Base-by-base conservation (phyloP, 2,329 filamentous ascomycete genomes). In the Diaporthe sp. region DNA sequence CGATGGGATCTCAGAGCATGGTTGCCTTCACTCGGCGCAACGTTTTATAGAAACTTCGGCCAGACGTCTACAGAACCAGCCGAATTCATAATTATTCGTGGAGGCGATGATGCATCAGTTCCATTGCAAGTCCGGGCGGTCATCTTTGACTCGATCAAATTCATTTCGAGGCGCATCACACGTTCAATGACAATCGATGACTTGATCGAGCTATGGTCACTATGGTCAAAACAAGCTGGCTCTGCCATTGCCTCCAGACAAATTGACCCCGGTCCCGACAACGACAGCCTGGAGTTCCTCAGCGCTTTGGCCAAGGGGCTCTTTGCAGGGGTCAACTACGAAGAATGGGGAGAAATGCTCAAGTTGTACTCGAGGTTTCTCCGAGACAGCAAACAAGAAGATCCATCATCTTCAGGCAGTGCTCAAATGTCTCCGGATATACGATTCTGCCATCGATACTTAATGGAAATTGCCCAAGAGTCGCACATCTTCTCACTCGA, bases 291-390 rank as follows among this genome's bases (percentile, higher is more conserved):
- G 22, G 12, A 1, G 3, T 61, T 61, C 2, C 34, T 61, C 34
- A 1, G 4, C 2, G 34, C 34, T 25, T 61, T 39, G 19, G 9
- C 19, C 4, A 6, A 0, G 3, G 57, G 57, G 10, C 2, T 2
- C 1, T n/a, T 2, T 9, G 0, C 3, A 37, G 19, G 55, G 8
- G 3, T 3, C 8, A 5, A 2, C 1, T 0, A 10, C 0, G 55
- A 60, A 37, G 19, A 60, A 12, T 60, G 55, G 55, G 17, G 8
- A 22, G 31, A 10, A 4, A n/a, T 2, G 4, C 22, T 39, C 4
- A 15, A 39, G 19, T 61, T 37, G 1, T 61, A 39, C 22, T 13
- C 34, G 1, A 13, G 8, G 1, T 25, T 61, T 15, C 57, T 61
- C 3, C 34, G 15, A 10, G 15, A 25, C 9, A 61, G 22, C 37